Base-by-base conservation (phyloP, 2,329 filamentous ascomycete species). In the Pyrenophora teres region DNA sequence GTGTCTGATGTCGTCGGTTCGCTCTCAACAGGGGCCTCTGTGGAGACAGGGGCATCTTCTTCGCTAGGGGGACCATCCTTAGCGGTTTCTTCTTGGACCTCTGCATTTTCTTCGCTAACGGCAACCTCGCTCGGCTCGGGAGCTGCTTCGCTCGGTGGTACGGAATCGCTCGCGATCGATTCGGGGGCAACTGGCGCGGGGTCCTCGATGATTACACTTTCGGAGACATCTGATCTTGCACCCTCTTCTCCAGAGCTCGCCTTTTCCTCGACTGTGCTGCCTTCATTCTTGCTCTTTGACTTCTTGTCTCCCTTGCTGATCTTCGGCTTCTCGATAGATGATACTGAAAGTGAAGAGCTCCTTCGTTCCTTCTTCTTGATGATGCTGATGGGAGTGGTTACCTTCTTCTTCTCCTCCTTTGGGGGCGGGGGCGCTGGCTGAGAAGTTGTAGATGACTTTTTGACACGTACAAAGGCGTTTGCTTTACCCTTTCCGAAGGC, bases 401-500 rank as follows among this genome's bases (percentile, higher is more conserved):
- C 50, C 50, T 56, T 60, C 45, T 70, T 69, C 53, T 65, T 71
- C n/a, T 68, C 61, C 23, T 71, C 67, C 46, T 72, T 69, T 10
- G 59, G 46, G 13, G 65, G 50, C n/a, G 59, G 45, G 23, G 59
- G 43, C 12, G 64, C 21, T 12, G 64, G 52, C 31, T 27, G 21
- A 19, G 62, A 37, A 27, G 63, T 54, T 6, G 65, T 51, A 1
- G 57, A 47, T n/a, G 67, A 55, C 7, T 65, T 60, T 40, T 56
- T 68, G n/a, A 68, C 54, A 10, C 70, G 69, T 37, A 73, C 59
- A 48, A 71, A 73, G 21, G 64, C 69, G 30, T 54, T 71, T 13
- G 60, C 53, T 46, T 69, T 73, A 10, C 62, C 62, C 45, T 70
- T 72, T 12, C 63, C 62, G 35, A 57, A 40, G 12, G 50, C 57